Base-by-base conservation (phyloP, 192 early-diverging fungal genomes). In the Helicostylum pulchrum region DNA sequence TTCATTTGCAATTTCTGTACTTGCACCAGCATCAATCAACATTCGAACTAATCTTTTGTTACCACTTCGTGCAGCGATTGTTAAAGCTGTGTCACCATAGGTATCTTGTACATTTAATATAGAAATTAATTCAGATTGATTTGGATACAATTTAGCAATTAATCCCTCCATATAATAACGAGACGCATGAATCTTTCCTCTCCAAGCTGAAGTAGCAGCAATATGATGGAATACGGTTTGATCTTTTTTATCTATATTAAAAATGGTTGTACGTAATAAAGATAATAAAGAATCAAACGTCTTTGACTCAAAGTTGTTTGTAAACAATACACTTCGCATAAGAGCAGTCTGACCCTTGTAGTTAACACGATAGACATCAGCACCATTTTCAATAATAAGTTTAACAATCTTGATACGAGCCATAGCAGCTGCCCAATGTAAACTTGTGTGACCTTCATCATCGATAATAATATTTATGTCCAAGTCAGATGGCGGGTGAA, bases 371-470 rank as follows among this genome's bases (percentile, higher is more conserved):
- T 81, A 83, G 12, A 88, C 76, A 59, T 94, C 84, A 8, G 91
- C 90, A 0, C 90, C 91, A 45, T 83, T 85, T 39, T 87, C 73
- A 5, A 98, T 75, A 54, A 99, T 73, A 4, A 92, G 70, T 17
- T 82, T 75, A 14, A 95, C 81, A 8, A 97, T 80, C 23, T 84
- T 75, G 48, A 90, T 84, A 12, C 87, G 73, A 0, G 89, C 97
- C 64, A 97, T 85, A 7, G 95, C 94, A 2, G 94, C 90, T 3
- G 97, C 92, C 96, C 96, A 99, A 61, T 99, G 97, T 8, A 98
- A 77, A 2, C 92, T 81, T 0, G 94, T 93, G 72, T 99, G 95
- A 4, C 94, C 96, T 55, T 94, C 93, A 50, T 99, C 96, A 61
- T 99, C 97, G 49, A 99, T 93, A 17, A 89, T 81, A 4, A 90